Percentiles rank a stretch among this genome's conserved stretches.
Evolutionary conservation across 805 yeast genomes (phyloP).

Genomic region (Zygoascus flipseniorum): DNA sequence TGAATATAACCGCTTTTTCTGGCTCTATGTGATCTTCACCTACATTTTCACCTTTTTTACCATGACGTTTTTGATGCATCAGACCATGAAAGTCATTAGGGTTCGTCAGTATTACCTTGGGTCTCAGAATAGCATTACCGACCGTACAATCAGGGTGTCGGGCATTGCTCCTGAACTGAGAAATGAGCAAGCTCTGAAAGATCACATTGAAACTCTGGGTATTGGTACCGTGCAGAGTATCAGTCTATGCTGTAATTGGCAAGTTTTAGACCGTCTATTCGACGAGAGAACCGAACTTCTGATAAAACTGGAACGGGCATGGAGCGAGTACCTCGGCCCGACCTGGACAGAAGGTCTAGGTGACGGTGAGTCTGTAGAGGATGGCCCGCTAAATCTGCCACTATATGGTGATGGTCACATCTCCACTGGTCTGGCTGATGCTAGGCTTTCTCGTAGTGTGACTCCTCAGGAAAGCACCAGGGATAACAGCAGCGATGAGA

Average conservation of each 20-base stretch:
- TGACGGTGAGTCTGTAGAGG: neutral
- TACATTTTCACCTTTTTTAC: slow-evolving; percentile 72
- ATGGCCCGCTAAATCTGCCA: neutral
- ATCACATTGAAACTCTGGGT: slow-evolving; percentile 67
- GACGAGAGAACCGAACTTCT: slow-evolving; percentile 48
- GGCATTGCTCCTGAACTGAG: slow-evolving; percentile 84
- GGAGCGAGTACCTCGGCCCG: slow-evolving; percentile 60
- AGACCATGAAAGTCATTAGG: slow-evolving; percentile 63
- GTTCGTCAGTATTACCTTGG: slow-evolving; percentile 80
- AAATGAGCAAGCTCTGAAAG: slow-evolving; percentile 56
- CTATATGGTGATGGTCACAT: neutral
- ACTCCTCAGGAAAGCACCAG: neutral
- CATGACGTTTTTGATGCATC: slow-evolving; percentile 50
- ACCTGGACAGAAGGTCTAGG: slow-evolving; percentile 14
- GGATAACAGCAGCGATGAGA: neutral
- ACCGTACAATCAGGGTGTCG: slow-evolving; percentile 76
- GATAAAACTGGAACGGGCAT: slow-evolving; percentile 52
- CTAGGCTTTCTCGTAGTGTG: neutral
- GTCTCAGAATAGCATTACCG: slow-evolving; percentile 79
- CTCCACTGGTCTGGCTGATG: neutral
- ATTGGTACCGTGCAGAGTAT: slow-evolving; percentile 74
- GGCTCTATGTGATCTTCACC: slow-evolving; percentile 85
- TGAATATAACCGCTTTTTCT: slow-evolving; percentile 50
- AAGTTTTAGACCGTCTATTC: slow-evolving; percentile 56
- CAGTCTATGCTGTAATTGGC: slow-evolving; percentile 85